A percentile compares a stretch with the other conserved stretches of the same genome.
Conservation (phyloP, 2,329 filamentous ascomycete genomes). For the Sphaceloma murrayae region DNA sequence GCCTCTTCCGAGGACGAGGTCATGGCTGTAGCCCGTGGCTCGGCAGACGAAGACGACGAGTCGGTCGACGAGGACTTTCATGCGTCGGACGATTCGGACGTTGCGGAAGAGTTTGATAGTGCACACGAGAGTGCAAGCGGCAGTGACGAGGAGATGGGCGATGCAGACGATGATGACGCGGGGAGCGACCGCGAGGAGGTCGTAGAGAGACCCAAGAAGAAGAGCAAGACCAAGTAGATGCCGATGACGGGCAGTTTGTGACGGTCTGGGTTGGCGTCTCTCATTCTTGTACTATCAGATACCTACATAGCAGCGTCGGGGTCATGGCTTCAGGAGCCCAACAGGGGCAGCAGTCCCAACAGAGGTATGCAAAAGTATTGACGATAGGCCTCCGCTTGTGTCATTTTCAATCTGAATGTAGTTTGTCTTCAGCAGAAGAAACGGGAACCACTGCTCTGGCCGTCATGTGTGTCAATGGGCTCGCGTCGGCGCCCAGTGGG, state of each 20-base stretch:
- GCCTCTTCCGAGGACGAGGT: slow-evolving; percentile 71
- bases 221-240: slow-evolving; percentile 42
- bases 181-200: slow-evolving; percentile 40
- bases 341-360: no score
- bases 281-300: slow-evolving; percentile 12
- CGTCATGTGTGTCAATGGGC: no score
- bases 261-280: not conserved
- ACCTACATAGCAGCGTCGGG: not conserved
- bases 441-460: no score
- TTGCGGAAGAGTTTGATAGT: slow-evolving; percentile 92
- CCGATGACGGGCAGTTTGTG: not conserved
- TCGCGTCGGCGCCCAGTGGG: no score
- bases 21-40: slow-evolving; percentile 69
- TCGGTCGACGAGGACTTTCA: slow-evolving; percentile 94
- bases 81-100: slow-evolving; percentile 84
- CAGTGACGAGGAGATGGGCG: slow-evolving; percentile 55
- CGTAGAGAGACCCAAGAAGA: slow-evolving; percentile 54
- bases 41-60: slow-evolving; percentile 92
- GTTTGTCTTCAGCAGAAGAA: no score
- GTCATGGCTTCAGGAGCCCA: not conserved
- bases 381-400: no score
- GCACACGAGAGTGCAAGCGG: slow-evolving; percentile 73
- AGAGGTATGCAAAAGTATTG: no score
- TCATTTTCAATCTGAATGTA: no score
- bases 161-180: slow-evolving; percentile 49